These are phyloP conservation scores for Auricularia heimuer DNA, from an alignment of 768 basidiomycete genomes.

Conservation along the genomic window DNA sequence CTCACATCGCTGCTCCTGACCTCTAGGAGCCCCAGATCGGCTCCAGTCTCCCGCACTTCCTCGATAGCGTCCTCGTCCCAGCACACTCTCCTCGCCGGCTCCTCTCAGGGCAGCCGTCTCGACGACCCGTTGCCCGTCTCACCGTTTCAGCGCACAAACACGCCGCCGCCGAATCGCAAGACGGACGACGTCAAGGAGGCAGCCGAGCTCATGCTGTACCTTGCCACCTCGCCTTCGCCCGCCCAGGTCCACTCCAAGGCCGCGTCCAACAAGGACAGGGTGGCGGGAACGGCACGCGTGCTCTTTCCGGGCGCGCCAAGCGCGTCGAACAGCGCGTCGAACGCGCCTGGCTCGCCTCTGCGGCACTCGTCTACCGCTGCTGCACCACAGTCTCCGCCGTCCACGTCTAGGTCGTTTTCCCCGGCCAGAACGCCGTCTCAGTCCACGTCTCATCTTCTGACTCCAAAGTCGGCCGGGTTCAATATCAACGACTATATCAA, in stretches of 20 bases:
- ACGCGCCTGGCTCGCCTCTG: neutral
- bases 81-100: constrained; percentile 59
- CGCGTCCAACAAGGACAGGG: constrained; percentile 5
- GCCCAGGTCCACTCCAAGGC: constrained; percentile 20
- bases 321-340: neutral
- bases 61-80: constrained; percentile 49
- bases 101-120: constrained; percentile 34
- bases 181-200: constrained; percentile 55
- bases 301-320: constrained; percentile 4
- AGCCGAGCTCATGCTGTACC: constrained; percentile 75
- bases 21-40: constrained; percentile 11
- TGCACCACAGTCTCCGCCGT: neutral
- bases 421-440: neutral
- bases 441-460: neutral
- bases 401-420: neutral
- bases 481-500: constrained; percentile 67
- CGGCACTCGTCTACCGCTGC: neutral
- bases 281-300: neutral
- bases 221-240: constrained; percentile 79
- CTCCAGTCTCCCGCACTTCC: constrained; percentile 30
- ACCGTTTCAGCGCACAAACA: constrained; percentile 21
- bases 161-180: constrained; percentile 27
- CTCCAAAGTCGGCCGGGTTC: constrained; percentile 24
- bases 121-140: constrained; percentile 31
- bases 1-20: constrained; percentile 63